A percentile compares a stretch with the other conserved stretches of the same genome.
phyloP scores from a whole-genome alignment of 192 early-diverging fungal species.

The Coemansia sp. region DNA sequence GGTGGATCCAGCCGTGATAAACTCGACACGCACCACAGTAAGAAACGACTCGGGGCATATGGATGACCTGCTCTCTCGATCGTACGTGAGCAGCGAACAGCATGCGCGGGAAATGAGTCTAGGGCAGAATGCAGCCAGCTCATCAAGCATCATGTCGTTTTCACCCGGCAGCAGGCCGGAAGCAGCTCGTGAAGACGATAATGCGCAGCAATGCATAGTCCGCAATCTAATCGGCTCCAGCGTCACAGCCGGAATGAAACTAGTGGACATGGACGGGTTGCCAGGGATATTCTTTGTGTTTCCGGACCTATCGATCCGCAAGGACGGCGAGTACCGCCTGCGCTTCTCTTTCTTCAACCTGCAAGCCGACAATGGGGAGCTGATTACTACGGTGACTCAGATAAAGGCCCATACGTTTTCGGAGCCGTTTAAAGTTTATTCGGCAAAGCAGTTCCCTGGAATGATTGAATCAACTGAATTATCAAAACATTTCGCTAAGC shows the following conservation, averaged over 20 bases:
- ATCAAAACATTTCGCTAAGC: constrained; percentile 70
- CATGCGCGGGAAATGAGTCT: background rate
- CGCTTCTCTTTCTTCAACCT: constrained; percentile 67
- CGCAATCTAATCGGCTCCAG: constrained; percentile 65
- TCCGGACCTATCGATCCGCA: constrained; percentile 72
- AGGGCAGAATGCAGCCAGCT: constrained; percentile 29
- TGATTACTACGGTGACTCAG: constrained; percentile 49
- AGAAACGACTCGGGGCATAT: background rate
- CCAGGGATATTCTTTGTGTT: constrained; percentile 75
- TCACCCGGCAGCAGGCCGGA: constrained; percentile 15
- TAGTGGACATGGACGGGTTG: constrained; percentile 58
- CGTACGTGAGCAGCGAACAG: background rate
- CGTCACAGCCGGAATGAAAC: constrained; percentile 60
- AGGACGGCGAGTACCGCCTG: constrained; percentile 67
- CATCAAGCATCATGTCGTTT: constrained; percentile 46
- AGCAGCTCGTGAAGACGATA: background rate
- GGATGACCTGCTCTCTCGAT: background rate
- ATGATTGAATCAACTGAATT: constrained; percentile 73
- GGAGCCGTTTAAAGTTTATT: constrained; percentile 66
- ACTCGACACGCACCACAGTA: constrained; percentile 3
- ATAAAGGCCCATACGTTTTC: constrained; percentile 62
- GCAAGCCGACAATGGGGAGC: constrained; percentile 39
- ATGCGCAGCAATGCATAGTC: constrained; percentile 19
- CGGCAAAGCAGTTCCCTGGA: constrained; percentile 74
- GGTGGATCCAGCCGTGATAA: background rate